These are phyloP conservation scores for Torrubiella hemipterigena DNA, from an alignment of 2,329 filamentous ascomycete species.

Conservation along the genomic window DNA sequence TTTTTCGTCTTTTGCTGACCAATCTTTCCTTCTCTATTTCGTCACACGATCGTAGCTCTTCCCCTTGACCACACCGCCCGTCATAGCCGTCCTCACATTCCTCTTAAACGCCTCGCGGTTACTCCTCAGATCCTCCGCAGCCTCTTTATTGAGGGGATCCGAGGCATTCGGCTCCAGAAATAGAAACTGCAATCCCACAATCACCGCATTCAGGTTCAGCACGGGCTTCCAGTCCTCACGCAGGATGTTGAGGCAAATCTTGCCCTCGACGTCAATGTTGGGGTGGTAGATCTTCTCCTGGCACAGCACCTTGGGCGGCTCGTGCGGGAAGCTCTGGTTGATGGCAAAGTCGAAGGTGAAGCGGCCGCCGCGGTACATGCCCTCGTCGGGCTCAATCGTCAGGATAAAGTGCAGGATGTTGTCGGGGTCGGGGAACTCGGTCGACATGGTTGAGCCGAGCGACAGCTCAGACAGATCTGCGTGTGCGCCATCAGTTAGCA, in stretches of 20 bases:
- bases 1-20: slow-evolving; percentile 8
- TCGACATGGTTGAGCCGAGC: slow-evolving; percentile 69
- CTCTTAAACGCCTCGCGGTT: slow-evolving; percentile 85
- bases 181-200: slow-evolving; percentile 91
- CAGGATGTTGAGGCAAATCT: slow-evolving; percentile 95
- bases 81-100: slow-evolving; percentile 78
- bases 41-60: slow-evolving; percentile 68
- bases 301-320: slow-evolving; percentile 94
- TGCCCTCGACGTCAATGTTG: slow-evolving; percentile 95
- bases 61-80: slow-evolving; percentile 63
- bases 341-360: slow-evolving; percentile 91
- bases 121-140: slow-evolving; percentile 77
- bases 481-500: slow-evolving; percentile 1
- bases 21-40: slow-evolving; percentile 31
- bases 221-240: slow-evolving; percentile 99
- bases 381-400: slow-evolving; percentile 75
- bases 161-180: slow-evolving; percentile 96
- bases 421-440: slow-evolving; percentile 69
- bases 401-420: slow-evolving; percentile 78
- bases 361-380: slow-evolving; percentile 73
- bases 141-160: slow-evolving; percentile 97
- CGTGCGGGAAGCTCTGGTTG: slow-evolving; percentile 91
- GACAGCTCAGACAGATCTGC: slow-evolving; percentile 72
- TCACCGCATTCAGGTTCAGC: slow-evolving; percentile 89
- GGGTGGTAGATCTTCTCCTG: slow-evolving; percentile 98